phyloP scores from a whole-genome alignment of 495 filamentous ascomycete genomes.

The Penicillium turbatum region DNA sequence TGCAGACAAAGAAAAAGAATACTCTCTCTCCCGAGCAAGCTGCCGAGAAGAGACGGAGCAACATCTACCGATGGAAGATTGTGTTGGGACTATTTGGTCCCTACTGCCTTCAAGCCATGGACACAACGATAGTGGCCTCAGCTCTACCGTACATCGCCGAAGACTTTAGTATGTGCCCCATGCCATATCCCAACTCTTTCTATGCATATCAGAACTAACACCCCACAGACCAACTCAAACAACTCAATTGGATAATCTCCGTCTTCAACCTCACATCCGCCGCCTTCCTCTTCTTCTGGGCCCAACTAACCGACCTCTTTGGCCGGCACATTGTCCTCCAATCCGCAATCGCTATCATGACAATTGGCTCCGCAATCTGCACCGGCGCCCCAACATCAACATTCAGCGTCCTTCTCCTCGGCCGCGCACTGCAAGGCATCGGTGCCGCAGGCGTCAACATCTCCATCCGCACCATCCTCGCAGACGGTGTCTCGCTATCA shows the following conservation, averaged over 20 bases:
- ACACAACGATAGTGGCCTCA: conserved; percentile 57
- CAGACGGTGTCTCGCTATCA: conserved; percentile 51
- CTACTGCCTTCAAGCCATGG: conserved; percentile 48
- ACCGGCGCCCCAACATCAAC: conserved; percentile 45
- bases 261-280: conserved; percentile 58
- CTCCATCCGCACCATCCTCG: conserved; percentile 50
- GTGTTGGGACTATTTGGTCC: conserved; percentile 50
- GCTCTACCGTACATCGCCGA: conserved; percentile 56
- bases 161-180: conserved; percentile 47
- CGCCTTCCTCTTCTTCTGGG: conserved; percentile 58
- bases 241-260: conserved; percentile 62
- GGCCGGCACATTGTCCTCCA: conserved; percentile 50
- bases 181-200: neutral
- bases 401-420: conserved; percentile 54
- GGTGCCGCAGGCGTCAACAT: conserved; percentile 52
- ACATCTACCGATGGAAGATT: conserved; percentile 50
- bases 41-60: conserved; percentile 8
- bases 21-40: conserved; percentile 6
- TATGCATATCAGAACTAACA: neutral
- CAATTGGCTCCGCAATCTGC: conserved; percentile 48
- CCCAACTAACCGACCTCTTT: conserved; percentile 56
- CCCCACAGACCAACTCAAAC: conserved; percentile 44
- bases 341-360: conserved; percentile 42
- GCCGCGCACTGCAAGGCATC: conserved; percentile 54
- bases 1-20: conserved; percentile 3